Evolutionary conservation across 768 basidiomycete genomes (phyloP).

Genomic region (Psilocybe cubensis): DNA sequence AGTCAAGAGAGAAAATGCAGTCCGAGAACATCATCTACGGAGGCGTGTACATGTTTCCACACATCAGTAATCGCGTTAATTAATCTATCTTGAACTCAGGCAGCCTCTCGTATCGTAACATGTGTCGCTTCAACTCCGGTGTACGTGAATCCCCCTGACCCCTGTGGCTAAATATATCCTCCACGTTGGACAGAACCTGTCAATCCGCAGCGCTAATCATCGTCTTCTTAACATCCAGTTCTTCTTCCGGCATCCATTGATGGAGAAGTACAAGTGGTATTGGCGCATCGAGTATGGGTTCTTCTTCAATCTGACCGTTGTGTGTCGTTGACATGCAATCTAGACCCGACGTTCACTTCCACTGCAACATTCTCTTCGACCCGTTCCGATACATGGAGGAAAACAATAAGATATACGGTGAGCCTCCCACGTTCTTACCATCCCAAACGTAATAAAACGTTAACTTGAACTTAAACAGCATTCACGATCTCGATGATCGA

Average conservation of each 20-base stretch:
- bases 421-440: conserved; percentile 13
- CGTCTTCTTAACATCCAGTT: conserved; percentile 44
- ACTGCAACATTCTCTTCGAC: conserved; percentile 69
- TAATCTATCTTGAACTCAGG: conserved; percentile 3
- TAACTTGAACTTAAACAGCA: conserved; percentile 10
- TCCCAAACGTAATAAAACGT: no score
- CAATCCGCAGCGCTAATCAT: conserved; percentile 34
- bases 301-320: neutral
- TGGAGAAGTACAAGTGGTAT: conserved; percentile 76
- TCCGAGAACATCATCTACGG: conserved; percentile 48
- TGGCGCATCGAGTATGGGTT: conserved; percentile 46
- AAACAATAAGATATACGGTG: conserved; percentile 71
- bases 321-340: conserved; percentile 13
- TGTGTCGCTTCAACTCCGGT: conserved; percentile 78
- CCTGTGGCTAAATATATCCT: conserved; percentile 18
- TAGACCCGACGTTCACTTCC: conserved; percentile 77
- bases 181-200: conserved; percentile 10
- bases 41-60: conserved; percentile 26
- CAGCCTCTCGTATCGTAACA: conserved; percentile 58
- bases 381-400: conserved; percentile 81
- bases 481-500: conserved; percentile 82
- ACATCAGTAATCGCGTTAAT: neutral
- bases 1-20: conserved; percentile 63
- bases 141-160: conserved; percentile 34
- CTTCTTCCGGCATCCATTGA: conserved; percentile 75